These are phyloP conservation scores for Neoboletus brunneissimus DNA, from an alignment of 768 basidiomycete genomes.

Conservation along the genomic window DNA sequence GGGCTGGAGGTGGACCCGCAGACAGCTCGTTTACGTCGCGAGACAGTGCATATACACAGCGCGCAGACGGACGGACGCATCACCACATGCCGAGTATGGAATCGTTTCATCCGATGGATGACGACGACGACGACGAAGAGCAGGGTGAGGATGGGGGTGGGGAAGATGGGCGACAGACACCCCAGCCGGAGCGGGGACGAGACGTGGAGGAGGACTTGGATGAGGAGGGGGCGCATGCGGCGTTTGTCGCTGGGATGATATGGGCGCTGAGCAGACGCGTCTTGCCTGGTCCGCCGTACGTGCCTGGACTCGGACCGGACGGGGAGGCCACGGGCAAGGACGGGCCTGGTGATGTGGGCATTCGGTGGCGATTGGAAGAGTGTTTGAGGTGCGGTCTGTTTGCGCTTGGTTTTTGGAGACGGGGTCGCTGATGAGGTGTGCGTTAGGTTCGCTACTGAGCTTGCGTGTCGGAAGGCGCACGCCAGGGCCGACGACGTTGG, in stretches of 20 bases:
- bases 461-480: conserved; percentile 69
- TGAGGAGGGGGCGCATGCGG: conserved; percentile 77
- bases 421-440: neutral
- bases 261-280: conserved; percentile 71
- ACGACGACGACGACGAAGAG: conserved; percentile 20
- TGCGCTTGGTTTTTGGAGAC: neutral
- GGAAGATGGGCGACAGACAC: conserved; percentile 24
- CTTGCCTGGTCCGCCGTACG: conserved; percentile 75
- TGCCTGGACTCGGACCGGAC: conserved; percentile 36
- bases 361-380: conserved; percentile 78
- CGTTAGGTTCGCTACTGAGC: conserved; percentile 76
- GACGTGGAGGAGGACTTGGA: conserved; percentile 46
- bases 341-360: conserved; percentile 34
- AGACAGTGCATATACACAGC: conserved; percentile 15
- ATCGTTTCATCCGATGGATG: conserved; percentile 34
- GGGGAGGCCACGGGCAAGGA: conserved; percentile 34
- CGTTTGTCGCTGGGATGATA: conserved; percentile 87
- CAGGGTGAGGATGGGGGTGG: neutral
- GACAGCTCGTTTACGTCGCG: conserved; percentile 21
- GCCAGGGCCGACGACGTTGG: neutral
- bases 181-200: conserved; percentile 9
- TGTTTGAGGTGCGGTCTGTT: conserved; percentile 57
- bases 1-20: conserved; percentile 44
- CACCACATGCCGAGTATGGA: conserved; percentile 22
- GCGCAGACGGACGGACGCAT: conserved; percentile 5